Base-by-base conservation (phyloP, 2,329 filamentous ascomycete species). In the Cryphonectria carpinicola region DNA sequence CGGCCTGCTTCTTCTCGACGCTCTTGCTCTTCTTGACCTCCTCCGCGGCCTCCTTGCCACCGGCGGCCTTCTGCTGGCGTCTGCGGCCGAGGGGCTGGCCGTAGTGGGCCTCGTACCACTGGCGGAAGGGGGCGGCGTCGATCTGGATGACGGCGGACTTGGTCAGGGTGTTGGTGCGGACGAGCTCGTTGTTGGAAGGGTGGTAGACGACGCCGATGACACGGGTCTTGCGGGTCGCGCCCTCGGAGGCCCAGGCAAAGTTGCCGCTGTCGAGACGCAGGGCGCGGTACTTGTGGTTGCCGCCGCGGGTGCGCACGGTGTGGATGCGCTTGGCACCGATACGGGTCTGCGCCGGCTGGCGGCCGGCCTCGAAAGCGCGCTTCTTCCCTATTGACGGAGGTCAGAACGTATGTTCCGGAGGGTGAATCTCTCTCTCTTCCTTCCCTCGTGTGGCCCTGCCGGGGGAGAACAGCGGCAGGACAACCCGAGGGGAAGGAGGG, bases 21-120 rank as follows among this genome's bases (percentile, higher is more conserved):
- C 90, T 88, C 88, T 97, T 97, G 89, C 91, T 94, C 93, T 97
- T 98, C 93, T 97, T 97, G 78, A 83, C 84, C 79, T 91, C 89
- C 85, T 94, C 87, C 79, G 86, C 84, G 65, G 78, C 82, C 76
- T 87, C 89, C 89, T 79, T 87, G 87, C 80, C 63, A 25, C 63
- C 63, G 63, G 87, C 84, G 80, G 85, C 86, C 86, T 97, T 95
- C 84, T 91, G 89, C 89, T 97, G 94, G 87, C 95, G 93, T 86
- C 92, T 92, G 80, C 95, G 93, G 84, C 96, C 96, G 76, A 99
- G 83, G 80, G 88, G 80, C 85, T 93, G 89, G 83, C 96, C 96
- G 90, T 99, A 99, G 92, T 99, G 96, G 79, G 96, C 94, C 91
- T 99, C 96, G 88, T 97, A 99, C 96, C 96, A 99, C 88, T 98